phyloP scores from a whole-genome alignment of 1,284 basidiomycete species.

The Trichosporon sp. region DNA sequence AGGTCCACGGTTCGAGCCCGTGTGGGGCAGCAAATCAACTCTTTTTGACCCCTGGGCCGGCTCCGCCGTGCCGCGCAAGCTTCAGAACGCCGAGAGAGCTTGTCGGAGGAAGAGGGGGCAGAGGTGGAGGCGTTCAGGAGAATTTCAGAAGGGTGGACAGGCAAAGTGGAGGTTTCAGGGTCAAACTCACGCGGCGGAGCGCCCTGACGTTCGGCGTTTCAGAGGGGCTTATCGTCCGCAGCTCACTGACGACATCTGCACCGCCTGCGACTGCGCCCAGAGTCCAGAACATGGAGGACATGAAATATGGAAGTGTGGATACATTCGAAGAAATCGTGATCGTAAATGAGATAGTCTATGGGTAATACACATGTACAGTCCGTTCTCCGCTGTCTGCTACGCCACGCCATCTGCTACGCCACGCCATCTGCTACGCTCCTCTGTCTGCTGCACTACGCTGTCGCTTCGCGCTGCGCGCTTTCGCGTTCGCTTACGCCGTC shows the following conservation, averaged over 20 bases:
- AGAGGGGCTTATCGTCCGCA: background rate
- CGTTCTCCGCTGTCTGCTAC: too few relatives aligned
- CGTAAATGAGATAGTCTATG: background rate
- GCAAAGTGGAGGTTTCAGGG: background rate
- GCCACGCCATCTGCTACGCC: too few relatives aligned
- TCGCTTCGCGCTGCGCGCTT: too few relatives aligned
- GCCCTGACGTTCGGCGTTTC: background rate
- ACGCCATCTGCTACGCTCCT: too few relatives aligned
- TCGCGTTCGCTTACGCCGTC: background rate
- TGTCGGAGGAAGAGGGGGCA: background rate
- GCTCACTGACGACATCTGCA: too few relatives aligned
- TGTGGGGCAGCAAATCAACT: background rate
- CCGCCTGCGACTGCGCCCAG: too few relatives aligned
- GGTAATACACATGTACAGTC: background rate
- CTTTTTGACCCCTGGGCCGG: background rate
- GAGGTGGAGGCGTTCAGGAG: background rate
- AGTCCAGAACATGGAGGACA: background rate
- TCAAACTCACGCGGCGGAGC: too few relatives aligned
- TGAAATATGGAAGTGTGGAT: background rate
- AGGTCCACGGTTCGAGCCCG: conserved; percentile 3
- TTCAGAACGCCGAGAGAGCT: background rate
- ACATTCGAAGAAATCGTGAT: background rate
- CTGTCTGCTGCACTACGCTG: background rate
- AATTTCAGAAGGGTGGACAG: background rate
- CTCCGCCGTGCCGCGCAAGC: background rate